Evolutionary conservation across 108 stramenopile species (phyloP).

Genomic region (Nitzschia inconspicua): DNA sequence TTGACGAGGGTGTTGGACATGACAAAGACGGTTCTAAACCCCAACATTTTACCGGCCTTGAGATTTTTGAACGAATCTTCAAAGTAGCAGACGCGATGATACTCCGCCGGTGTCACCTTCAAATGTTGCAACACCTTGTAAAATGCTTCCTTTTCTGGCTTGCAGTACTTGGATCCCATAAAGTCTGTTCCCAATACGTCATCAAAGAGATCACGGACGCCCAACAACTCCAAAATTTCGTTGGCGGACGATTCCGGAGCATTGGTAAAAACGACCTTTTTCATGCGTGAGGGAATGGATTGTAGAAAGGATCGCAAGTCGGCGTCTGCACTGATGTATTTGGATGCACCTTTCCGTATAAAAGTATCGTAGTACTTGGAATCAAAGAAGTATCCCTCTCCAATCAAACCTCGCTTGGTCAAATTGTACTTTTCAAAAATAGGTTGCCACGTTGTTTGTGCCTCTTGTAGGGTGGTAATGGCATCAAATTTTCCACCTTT

Average conservation of each 20-base stretch:
- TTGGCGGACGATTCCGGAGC: conserved; percentile 34
- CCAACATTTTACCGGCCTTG: conserved; percentile 27
- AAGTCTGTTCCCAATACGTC: conserved; percentile 32
- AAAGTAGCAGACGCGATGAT: conserved; percentile 31
- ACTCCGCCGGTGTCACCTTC: neutral
- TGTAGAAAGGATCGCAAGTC: conserved; percentile 25
- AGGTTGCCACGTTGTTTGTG: conserved; percentile 29
- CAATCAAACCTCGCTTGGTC: conserved; percentile 34
- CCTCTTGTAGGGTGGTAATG: conserved; percentile 27
- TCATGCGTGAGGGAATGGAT: conserved; percentile 21
- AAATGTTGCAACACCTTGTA: conserved; percentile 26
- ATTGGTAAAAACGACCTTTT: conserved; percentile 40
- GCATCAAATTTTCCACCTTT: conserved; percentile 33
- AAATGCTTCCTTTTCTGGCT: conserved; percentile 38
- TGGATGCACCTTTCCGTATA: conserved; percentile 24
- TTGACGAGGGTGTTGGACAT: conserved; percentile 12
- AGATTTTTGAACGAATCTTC: conserved; percentile 48
- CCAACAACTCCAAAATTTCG: conserved; percentile 27
- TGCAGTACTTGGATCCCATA: conserved; percentile 23
- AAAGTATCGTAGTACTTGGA: conserved; percentile 22
- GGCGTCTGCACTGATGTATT: conserved; percentile 16
- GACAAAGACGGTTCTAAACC: conserved; percentile 37
- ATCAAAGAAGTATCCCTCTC: conserved; percentile 42
- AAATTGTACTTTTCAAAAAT: conserved; percentile 42
- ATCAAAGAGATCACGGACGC: conserved; percentile 34